Evolutionary conservation across 306 rosid species (phyloP).

Genomic region (Lathyrus aphaca): DNA sequence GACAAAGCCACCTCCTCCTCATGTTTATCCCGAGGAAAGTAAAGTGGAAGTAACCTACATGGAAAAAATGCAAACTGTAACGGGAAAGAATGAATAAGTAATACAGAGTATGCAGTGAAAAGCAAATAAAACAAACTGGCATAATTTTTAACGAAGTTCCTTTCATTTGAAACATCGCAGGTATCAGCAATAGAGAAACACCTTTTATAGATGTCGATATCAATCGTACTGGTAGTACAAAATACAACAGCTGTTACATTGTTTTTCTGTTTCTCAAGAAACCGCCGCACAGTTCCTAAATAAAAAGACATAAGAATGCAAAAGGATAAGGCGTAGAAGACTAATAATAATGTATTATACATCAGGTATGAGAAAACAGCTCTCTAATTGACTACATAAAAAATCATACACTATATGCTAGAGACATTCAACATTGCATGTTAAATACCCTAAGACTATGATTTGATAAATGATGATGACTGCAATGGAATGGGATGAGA

Average conservation of each 20-base stretch:
- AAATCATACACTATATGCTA: constrained; percentile 12
- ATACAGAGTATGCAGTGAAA: constrained; percentile 22
- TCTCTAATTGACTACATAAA: neutral
- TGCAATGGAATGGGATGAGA: neutral
- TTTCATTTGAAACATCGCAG: constrained; percentile 31
- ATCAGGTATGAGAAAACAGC: constrained; percentile 33
- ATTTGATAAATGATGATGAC: neutral
- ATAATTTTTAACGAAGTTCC: constrained; percentile 19
- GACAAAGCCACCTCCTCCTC: constrained; percentile 88
- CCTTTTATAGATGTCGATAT: constrained; percentile 98
- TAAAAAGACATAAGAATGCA: constrained; percentile 36
- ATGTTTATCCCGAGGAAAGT: constrained; percentile 94
- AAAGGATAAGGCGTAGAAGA: constrained; percentile 23
- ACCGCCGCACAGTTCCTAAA: constrained; percentile 91
- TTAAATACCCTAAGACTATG: constrained; percentile 9
- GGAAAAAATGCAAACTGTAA: constrained; percentile 20
- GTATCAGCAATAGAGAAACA: constrained; percentile 33
- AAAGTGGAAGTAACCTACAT: constrained; percentile 90
- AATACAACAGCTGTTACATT: constrained; percentile 84
- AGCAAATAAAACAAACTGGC: constrained; percentile 5
- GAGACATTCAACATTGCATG: constrained; percentile 23
- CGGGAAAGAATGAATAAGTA: constrained; percentile 27
- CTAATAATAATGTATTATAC: constrained; percentile 11
- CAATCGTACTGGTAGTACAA: constrained; percentile 77
- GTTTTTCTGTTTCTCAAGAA: constrained; percentile 93